A percentile compares a stretch with the other conserved stretches of the same genome.
Evolutionary conservation across 208 protist species (phyloP).

Genomic region (Leishmania aethiopica): DNA sequence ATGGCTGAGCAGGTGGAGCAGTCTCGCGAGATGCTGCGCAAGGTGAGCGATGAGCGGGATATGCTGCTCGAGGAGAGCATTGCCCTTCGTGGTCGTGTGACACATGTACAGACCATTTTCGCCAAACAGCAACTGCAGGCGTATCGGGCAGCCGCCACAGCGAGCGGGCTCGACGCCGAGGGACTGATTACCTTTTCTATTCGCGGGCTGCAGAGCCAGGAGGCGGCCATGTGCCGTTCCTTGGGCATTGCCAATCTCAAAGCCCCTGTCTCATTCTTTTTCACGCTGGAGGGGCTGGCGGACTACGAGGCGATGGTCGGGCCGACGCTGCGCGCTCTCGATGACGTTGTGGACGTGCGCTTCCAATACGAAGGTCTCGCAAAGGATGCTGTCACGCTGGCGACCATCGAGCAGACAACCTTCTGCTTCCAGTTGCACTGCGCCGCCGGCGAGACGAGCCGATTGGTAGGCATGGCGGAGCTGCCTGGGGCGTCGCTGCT

Average conservation of each 20-base stretch:
- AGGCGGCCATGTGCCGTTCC: conserved; percentile 32
- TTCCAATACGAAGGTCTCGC: conserved; percentile 75
- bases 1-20: conserved; percentile 70
- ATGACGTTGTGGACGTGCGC: conserved; percentile 64
- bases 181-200: conserved; percentile 68
- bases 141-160: conserved; percentile 45
- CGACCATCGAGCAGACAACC: conserved; percentile 49
- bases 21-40: conserved; percentile 30
- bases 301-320: conserved; percentile 85
- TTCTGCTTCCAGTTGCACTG: conserved; percentile 83
- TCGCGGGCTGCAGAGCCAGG: conserved; percentile 48
- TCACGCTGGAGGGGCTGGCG: conserved; percentile 72
- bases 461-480: conserved; percentile 80
- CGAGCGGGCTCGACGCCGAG: conserved; percentile 3
- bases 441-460: conserved; percentile 27
- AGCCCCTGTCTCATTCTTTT: conserved; percentile 58
- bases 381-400: conserved; percentile 58
- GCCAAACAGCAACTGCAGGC: conserved; percentile 87
- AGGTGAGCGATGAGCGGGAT: conserved; percentile 70
- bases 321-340: conserved; percentile 57
- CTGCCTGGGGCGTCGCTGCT: conserved; percentile 64
- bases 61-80: conserved; percentile 82
- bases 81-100: conserved; percentile 69
- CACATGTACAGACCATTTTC: conserved; percentile 85
- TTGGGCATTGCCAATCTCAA: conserved; percentile 38